Conservation (phyloP, 345 rosid genomes). For the Rubroshorea leprosula region DNA sequence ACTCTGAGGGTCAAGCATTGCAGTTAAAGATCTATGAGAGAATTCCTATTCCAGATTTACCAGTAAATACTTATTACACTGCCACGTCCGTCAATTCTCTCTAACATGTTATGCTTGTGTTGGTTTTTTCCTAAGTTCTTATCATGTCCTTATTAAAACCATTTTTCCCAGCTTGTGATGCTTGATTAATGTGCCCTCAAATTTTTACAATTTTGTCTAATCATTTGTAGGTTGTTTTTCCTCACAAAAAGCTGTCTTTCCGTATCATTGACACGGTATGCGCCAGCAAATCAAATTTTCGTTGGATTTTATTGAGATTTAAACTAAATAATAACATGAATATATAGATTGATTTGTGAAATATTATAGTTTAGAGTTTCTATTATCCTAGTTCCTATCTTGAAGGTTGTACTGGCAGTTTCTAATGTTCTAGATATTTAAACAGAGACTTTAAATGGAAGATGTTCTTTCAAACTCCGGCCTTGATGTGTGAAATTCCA, state of each 20-base stretch:
- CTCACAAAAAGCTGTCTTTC: slow-evolving; percentile 91
- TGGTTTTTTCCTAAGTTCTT: background rate
- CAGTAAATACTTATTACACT: slow-evolving; percentile 47
- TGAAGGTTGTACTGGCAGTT: background rate
- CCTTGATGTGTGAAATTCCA: slow-evolving; percentile 17
- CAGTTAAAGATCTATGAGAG: slow-evolving; percentile 74
- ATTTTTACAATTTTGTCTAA: slow-evolving; percentile 20
- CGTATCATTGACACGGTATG: slow-evolving; percentile 94
- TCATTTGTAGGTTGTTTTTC: slow-evolving; percentile 71
- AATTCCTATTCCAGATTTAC: slow-evolving; percentile 95
- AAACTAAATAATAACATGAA: background rate
- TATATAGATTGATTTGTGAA: too few species aligned
- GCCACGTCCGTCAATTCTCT: slow-evolving; percentile 28
- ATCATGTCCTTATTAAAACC: background rate
- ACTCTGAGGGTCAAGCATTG: slow-evolving; percentile 53
- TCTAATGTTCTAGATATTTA: background rate
- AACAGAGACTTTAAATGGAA: background rate
- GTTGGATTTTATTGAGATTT: background rate
- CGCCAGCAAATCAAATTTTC: slow-evolving; percentile 15
- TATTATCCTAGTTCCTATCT: too few species aligned
- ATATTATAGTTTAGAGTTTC: too few species aligned
- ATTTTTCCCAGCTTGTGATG: background rate
- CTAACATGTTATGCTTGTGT: slow-evolving; percentile 9
- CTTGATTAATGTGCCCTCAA: slow-evolving; percentile 13
- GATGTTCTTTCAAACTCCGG: slow-evolving; percentile 1